phyloP scores from a whole-genome alignment of 75 land plant species.

The Pinus tabuliformis region DNA sequence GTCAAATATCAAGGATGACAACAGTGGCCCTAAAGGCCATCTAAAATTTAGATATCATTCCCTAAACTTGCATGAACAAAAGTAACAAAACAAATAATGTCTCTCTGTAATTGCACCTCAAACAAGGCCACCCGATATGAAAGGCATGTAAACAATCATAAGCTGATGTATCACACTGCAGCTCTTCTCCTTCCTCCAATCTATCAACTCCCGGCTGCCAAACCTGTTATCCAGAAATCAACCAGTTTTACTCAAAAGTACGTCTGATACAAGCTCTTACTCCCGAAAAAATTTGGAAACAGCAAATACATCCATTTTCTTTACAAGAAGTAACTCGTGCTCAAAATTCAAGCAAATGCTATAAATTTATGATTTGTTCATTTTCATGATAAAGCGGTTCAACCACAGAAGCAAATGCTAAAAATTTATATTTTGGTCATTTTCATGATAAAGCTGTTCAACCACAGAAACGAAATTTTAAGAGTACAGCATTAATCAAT shows the following conservation, averaged over 20 bases:
- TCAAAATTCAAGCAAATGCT: neutral
- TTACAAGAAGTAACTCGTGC: neutral
- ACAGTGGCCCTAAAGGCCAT: neutral
- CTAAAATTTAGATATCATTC: neutral
- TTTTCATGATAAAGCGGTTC: neutral
- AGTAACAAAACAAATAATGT: neutral
- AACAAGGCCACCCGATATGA: constrained; percentile 91
- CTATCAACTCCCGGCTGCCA: constrained; percentile 97
- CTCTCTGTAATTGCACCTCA: constrained; percentile 47
- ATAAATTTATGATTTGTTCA: neutral
- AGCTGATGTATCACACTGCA: constrained; percentile 87
- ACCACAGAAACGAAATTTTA: too few species aligned
- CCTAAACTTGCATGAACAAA: neutral
- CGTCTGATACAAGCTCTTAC: neutral
- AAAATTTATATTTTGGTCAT: neutral
- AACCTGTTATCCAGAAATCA: constrained; percentile 35
- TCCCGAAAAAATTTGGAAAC: neutral
- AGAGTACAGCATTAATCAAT: too few species aligned
- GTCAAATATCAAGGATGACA: too few species aligned
- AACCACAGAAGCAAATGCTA: neutral
- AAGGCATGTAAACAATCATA: constrained; percentile 90
- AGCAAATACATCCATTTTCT: neutral
- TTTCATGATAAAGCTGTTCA: neutral
- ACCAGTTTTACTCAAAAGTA: neutral
- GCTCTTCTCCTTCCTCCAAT: constrained; percentile 85